phyloP scores from a whole-genome alignment of 441 rosid genomes.

The Arabidopsis hybrid region DNA sequence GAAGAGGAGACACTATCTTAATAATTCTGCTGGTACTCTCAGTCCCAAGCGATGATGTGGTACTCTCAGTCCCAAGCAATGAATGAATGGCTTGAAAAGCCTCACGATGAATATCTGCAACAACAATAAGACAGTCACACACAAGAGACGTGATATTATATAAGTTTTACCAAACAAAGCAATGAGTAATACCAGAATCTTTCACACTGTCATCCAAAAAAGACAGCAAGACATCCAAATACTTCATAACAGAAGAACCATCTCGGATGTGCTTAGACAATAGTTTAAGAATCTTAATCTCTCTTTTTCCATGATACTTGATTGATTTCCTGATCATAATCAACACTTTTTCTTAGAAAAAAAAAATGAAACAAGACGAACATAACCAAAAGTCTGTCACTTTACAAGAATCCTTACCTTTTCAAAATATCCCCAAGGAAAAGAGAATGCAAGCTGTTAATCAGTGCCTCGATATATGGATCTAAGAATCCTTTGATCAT shows the following conservation, averaged over 20 bases:
- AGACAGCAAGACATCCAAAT: conserved; percentile 77
- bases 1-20: conserved; percentile 64
- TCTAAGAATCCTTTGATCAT: conserved; percentile 56
- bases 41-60: conserved; percentile 57
- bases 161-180: conserved; percentile 6
- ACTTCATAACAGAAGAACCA: conserved; percentile 54
- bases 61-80: conserved; percentile 26
- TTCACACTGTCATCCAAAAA: conserved; percentile 58
- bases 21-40: conserved; percentile 57
- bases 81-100: conserved; percentile 62
- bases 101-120: conserved; percentile 65
- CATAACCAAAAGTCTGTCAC: not conserved
- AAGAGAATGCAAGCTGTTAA: conserved; percentile 73
- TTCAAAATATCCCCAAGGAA: conserved; percentile 61
- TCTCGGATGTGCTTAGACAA: conserved; percentile 66
- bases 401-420: conserved; percentile 58
- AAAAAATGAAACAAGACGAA: too few species aligned
- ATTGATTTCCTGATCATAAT: conserved; percentile 65
- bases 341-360: too few species aligned
- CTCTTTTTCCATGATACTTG: conserved; percentile 68
- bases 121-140: conserved; percentile 27
- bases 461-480: conserved; percentile 66
- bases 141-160: conserved; percentile 28
- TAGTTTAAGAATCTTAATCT: conserved; percentile 68
- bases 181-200: conserved; percentile 63